These are phyloP conservation scores for Scleroderma bovista DNA, from an alignment of 768 basidiomycete genomes.

Conservation along the genomic window DNA sequence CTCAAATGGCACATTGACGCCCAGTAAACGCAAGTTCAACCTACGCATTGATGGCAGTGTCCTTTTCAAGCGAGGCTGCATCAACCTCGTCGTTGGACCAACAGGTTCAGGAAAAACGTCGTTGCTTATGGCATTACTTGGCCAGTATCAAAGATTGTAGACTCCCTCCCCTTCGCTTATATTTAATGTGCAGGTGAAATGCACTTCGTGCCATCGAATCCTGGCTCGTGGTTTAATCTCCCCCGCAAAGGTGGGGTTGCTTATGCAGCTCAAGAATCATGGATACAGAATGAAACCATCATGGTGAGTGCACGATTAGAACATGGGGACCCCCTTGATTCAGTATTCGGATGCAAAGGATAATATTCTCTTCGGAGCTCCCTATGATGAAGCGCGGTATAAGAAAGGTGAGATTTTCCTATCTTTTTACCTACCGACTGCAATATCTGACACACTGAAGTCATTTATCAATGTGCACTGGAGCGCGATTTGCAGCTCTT, in stretches of 20 bases:
- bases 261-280: conserved; percentile 80
- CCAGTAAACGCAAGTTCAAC: conserved; percentile 37
- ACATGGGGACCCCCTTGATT: background rate
- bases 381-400: conserved; percentile 39
- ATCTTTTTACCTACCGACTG: background rate
- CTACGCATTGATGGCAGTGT: conserved; percentile 51
- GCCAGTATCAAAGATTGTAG: conserved; percentile 11
- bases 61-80: conserved; percentile 44
- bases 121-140: conserved; percentile 57
- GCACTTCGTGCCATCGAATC: conserved; percentile 49
- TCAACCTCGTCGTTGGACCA: conserved; percentile 57
- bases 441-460: conserved; percentile 5
- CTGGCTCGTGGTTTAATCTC: conserved; percentile 62
- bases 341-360: conserved; percentile 21
- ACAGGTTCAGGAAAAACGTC: conserved; percentile 62
- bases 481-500: conserved; percentile 41
- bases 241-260: conserved; percentile 67
- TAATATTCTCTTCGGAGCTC: conserved; percentile 42
- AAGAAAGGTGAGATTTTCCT: conserved; percentile 26
- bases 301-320: conserved; percentile 29
- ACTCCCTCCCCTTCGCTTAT: background rate
- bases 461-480: conserved; percentile 36
- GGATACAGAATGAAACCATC: conserved; percentile 80
- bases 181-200: conserved; percentile 38
- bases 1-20: conserved; percentile 4